Base-by-base conservation (phyloP, 768 basidiomycete species). In the Mycena floridula region DNA sequence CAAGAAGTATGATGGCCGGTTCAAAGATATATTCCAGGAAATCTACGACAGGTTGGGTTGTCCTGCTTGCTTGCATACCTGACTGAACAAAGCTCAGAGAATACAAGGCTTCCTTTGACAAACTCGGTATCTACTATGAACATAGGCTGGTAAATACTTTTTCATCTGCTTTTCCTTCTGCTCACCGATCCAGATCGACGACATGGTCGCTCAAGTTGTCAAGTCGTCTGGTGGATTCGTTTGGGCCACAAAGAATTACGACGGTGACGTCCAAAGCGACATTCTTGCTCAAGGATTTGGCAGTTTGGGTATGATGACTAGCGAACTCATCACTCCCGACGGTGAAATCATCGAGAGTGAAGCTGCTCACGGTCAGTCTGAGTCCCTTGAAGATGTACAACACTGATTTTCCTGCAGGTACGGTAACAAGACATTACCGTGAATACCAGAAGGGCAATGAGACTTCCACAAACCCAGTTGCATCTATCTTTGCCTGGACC, bases 21-120 rank as follows among this genome's bases (percentile, higher is more conserved):
- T 98, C 81, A 99, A 99, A 74, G 96, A 99, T 57, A 93, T 95
- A 60, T 96, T 99, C 83, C 83, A 97, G 64, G 92, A 96, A 57
- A 84, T 97, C 56, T 99, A 91, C 62, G 89, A 95, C 6, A 56
- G 70, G 73, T 79, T 36, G 7, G 21, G 16, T 49, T 32, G 21
- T 18, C 16, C 25, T 22, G 22, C 25, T 38, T 21, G 16, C 43
- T 25, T 27, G 26, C 41, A 38, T 11, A 23, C 32, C 18, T 27
- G n/a, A n/a, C 32, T 7, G 4, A n/a, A n/a, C n/a, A n/a, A n/a
- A n/a, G n/a, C 8, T 18, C 49, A 81, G 78, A 9, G 65, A 81
- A 45, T 93, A 92, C 75, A 84, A 84, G 61, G 48, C 70, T 1
- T 67, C 71, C 43, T 93, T 85, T 56, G 82, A 90, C 49, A 73